Evolutionary conservation across 2,329 filamentous ascomycete genomes (phyloP), one percentile per base, ranked within the genome.

Genomic region (Purpureocillium takamizusanense): DNA sequence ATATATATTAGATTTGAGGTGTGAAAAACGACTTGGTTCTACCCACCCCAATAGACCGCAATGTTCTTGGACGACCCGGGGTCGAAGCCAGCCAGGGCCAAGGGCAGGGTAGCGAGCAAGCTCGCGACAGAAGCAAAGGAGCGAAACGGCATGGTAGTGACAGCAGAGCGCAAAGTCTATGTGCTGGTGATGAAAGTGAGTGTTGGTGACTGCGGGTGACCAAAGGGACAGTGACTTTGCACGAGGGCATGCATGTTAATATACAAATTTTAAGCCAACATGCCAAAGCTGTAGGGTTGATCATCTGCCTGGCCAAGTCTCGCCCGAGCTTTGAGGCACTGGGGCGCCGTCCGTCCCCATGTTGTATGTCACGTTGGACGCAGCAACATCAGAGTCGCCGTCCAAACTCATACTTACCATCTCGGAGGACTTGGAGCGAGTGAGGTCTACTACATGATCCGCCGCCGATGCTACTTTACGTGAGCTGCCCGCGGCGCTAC

Each of bases 11-110:
- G n/a, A 13, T 13, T 21, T 13, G 17, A 6, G 28, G 28, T 6
- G 4, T 21, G 13, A 4, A 7, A 11, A 31, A 12, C 12, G 5
- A 23, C 12, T 34, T 11, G 15, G 23, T 9, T 14, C 27, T 16
- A 38, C 57, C 49, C 57, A 63, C 78, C 81, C 80, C 80, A 85
- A 55, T 85, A 85, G 2, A 83, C 65, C 18, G 72, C 78, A 38
- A 84, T 52, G 48, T 82, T 83, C 36, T 55, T 63, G 2, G 52
- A 49, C 1, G 67, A 65, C n/a, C 50, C 51, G 4, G 70, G 43
- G 43, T 68, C 59, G 47, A 76, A 71, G 11, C 61, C 66, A 15
- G 65, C 67, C 27, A 58, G 45, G 14, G 48, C 57, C 2, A 51
- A 42, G 6, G 62, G 57, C 14, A 56, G 42, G 14, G 45, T 34